Evolutionary conservation across 2,329 filamentous ascomycete species (phyloP).

Genomic region (Pseudopyricularia cyperi): DNA sequence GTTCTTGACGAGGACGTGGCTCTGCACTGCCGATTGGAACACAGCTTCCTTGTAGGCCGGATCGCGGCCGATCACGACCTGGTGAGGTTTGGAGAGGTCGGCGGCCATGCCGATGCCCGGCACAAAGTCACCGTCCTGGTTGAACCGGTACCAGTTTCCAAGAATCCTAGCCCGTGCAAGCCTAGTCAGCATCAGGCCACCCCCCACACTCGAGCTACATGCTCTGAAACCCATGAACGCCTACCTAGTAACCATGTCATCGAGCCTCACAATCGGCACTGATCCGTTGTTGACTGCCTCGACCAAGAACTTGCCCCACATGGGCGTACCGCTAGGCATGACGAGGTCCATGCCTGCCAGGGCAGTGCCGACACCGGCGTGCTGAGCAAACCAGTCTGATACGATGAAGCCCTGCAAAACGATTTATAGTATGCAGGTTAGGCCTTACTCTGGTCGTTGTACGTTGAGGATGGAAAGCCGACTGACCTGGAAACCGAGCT

Average conservation of each 20-base stretch:
- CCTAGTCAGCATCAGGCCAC: background rate
- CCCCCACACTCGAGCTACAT: background rate
- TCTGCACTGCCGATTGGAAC: constrained; percentile 39
- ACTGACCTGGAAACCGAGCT: constrained; percentile 36
- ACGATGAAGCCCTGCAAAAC: constrained; percentile 43
- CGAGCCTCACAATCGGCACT: constrained; percentile 54
- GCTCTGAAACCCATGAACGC: constrained; percentile 12
- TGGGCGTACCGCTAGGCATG: constrained; percentile 38
- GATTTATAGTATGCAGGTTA: background rate
- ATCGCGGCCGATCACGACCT: constrained; percentile 36
- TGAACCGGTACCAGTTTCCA: constrained; percentile 44
- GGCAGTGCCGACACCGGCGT: constrained; percentile 46
- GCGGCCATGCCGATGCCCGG: constrained; percentile 40
- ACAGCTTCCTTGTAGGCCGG: constrained; percentile 22
- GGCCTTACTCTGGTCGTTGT: background rate
- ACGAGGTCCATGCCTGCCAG: constrained; percentile 58
- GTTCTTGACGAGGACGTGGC: constrained; percentile 72
- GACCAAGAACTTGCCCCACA: constrained; percentile 51
- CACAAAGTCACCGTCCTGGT: constrained; percentile 27
- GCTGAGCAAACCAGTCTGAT: constrained; percentile 55
- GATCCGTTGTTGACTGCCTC: constrained; percentile 64
- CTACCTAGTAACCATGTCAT: constrained; percentile 42
- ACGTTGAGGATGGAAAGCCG: background rate
- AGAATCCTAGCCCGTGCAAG: constrained; percentile 17
- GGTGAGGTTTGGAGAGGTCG: constrained; percentile 36